A percentile compares a stretch with the other conserved stretches of the same genome.
phyloP scores from a whole-genome alignment of 192 early-diverging fungal genomes.

The Lobosporangium transversale region DNA sequence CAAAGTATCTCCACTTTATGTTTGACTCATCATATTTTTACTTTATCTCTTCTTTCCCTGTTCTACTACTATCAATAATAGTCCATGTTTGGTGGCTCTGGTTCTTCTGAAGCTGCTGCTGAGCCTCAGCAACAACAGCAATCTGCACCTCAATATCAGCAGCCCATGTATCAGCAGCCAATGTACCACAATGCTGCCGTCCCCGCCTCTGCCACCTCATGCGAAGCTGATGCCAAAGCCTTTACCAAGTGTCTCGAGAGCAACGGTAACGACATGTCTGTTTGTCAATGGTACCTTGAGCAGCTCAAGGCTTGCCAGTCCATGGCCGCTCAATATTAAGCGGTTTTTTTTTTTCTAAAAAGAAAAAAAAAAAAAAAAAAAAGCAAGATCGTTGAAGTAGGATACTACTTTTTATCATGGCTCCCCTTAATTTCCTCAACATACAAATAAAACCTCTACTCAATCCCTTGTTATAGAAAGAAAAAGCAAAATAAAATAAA shows the following conservation, averaged over 20 bases:
- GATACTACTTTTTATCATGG: too few relatives aligned
- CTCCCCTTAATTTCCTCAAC: too few relatives aligned
- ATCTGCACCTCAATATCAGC: constrained; percentile 31
- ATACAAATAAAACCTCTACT: not conserved
- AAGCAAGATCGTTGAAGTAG: not conserved
- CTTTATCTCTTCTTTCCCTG: not conserved
- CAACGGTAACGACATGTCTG: constrained; percentile 79
- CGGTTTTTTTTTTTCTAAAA: not conserved
- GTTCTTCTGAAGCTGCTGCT: constrained; percentile 53
- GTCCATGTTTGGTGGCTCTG: constrained; percentile 62
- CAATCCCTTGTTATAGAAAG: too few relatives aligned
- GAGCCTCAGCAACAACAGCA: constrained; percentile 50
- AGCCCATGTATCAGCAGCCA: constrained; percentile 51
- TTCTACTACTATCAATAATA: too few relatives aligned
- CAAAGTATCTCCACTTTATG: not conserved
- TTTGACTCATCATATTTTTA: not conserved
- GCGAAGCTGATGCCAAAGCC: constrained; percentile 82
- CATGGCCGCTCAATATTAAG: constrained; percentile 59
- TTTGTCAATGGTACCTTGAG: constrained; percentile 93
- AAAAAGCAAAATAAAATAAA: too few relatives aligned
- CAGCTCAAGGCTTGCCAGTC: constrained; percentile 79
- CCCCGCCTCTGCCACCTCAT: constrained; percentile 49
- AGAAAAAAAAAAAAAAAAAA: not conserved
- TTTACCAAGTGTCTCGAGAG: constrained; percentile 89
- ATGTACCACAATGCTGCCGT: constrained; percentile 51